Evolutionary conservation across 495 filamentous ascomycete genomes (phyloP).

Genomic region (Daldinia grandis): DNA sequence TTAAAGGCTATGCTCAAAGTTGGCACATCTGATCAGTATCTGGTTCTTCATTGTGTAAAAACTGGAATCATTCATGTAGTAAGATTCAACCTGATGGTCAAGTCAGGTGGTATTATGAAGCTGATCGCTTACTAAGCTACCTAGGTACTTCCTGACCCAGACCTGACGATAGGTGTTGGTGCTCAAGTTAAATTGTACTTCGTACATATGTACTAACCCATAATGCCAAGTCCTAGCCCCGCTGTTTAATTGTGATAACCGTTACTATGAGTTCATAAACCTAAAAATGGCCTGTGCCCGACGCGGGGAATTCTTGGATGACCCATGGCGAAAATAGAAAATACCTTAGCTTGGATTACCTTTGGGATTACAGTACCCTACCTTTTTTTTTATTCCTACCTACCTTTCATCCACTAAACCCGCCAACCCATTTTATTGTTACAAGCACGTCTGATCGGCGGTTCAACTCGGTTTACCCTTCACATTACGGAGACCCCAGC

Average conservation of each 20-base stretch:
- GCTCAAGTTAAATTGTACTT: not conserved
- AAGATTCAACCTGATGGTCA: not conserved
- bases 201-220: not conserved
- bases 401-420: constrained; percentile 3
- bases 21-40: not conserved
- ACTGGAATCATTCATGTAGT: not conserved
- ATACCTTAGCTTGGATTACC: constrained; percentile 15
- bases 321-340: constrained; percentile 23
- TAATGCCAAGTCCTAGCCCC: not conserved
- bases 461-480: not conserved
- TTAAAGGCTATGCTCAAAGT: not conserved
- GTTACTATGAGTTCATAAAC: constrained; percentile 6
- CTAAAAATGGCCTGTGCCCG: constrained; percentile 22
- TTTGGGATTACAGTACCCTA: constrained; percentile 1
- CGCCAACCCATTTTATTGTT: constrained; percentile 17
- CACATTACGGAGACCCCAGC: constrained; percentile 5
- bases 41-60: not conserved
- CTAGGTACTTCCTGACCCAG: no score
- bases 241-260: constrained; percentile 7
- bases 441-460: constrained; percentile 33
- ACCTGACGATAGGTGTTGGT: no score
- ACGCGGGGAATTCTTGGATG: constrained; percentile 23
- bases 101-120: not conserved
- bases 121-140: not conserved
- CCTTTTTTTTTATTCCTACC: not conserved